phyloP scores from a whole-genome alignment of 2,329 filamentous ascomycete species.

The Paramyrothecium roridum region DNA sequence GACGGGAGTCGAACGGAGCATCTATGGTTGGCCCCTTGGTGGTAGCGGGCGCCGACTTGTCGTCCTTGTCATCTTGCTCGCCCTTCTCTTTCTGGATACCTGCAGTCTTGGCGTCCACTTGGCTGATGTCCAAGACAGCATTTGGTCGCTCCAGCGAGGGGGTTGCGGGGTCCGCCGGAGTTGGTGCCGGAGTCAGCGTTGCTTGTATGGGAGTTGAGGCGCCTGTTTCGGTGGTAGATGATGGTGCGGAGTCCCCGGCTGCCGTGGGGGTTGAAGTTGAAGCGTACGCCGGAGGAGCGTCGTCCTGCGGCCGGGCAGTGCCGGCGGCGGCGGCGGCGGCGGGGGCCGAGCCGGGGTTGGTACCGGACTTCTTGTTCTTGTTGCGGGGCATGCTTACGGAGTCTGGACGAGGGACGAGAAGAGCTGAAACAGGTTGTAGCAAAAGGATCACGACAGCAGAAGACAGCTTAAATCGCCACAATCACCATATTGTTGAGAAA shows the following conservation, averaged over 20 bases:
- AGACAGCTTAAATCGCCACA: too few species aligned
- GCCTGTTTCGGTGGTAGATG: neutral
- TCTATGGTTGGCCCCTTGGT: conserved; percentile 24
- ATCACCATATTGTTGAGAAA: too few species aligned
- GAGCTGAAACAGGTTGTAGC: too few species aligned
- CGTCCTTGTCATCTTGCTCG: neutral
- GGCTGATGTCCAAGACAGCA: too few species aligned
- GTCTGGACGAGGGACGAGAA: too few species aligned
- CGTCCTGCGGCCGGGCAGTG: neutral
- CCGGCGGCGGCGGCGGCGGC: neutral
- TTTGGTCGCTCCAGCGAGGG: too few species aligned
- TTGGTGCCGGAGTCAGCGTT: neutral
- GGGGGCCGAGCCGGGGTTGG: neutral
- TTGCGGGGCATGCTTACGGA: too few species aligned
- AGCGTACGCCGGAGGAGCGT: neutral
- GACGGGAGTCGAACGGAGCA: conserved; percentile 37
- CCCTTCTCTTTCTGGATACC: neutral
- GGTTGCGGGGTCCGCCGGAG: neutral
- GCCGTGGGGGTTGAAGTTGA: neutral
- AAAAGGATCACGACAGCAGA: too few species aligned
- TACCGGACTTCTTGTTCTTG: too few species aligned
- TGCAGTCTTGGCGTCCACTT: too few species aligned
- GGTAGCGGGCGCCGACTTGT: neutral
- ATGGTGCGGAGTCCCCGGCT: neutral
- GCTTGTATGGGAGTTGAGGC: neutral